These are phyloP conservation scores for Podospora australis DNA, from an alignment of 495 filamentous ascomycete species.

Conservation along the genomic window DNA sequence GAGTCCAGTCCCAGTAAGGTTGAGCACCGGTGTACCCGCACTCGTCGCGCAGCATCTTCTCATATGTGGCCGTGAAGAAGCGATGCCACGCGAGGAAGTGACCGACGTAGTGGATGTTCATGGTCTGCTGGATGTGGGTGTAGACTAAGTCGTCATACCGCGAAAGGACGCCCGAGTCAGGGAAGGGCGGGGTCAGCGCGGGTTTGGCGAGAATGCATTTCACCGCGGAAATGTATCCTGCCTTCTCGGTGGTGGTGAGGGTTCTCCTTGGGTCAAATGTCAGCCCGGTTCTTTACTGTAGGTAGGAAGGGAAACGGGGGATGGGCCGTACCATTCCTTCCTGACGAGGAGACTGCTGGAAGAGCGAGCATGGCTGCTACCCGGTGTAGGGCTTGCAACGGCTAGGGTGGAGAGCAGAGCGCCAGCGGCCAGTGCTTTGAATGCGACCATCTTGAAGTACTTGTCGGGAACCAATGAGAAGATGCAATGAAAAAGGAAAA, in stretches of 20 bases:
- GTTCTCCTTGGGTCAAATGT: constrained; percentile 11
- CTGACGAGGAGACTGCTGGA: no score
- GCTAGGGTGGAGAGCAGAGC: no score
- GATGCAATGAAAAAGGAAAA: no score
- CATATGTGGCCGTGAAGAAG: constrained; percentile 32
- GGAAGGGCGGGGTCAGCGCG: constrained; percentile 11
- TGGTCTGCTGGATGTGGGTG: constrained; percentile 34
- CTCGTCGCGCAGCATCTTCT: constrained; percentile 30
- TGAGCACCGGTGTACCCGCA: constrained; percentile 34
- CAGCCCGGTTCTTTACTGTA: neutral
- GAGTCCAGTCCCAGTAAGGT: constrained; percentile 40
- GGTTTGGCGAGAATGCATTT: constrained; percentile 18
- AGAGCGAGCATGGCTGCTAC: no score
- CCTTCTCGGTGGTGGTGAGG: constrained; percentile 11
- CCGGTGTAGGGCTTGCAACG: no score
- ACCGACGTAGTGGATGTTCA: constrained; percentile 31
- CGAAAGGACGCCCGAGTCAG: constrained; percentile 13
- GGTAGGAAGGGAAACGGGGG: neutral
- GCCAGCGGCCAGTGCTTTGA: no score
- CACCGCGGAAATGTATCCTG: constrained; percentile 13
- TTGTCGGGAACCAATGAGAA: no score
- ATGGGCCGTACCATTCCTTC: constrained; percentile 13
- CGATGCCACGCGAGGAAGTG: constrained; percentile 39
- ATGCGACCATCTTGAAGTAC: no score
- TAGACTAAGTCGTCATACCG: constrained; percentile 36